Evolutionary conservation across 768 basidiomycete species (phyloP), one percentile per base, ranked within the genome.

Genomic region (Amanita subjunquillea): DNA sequence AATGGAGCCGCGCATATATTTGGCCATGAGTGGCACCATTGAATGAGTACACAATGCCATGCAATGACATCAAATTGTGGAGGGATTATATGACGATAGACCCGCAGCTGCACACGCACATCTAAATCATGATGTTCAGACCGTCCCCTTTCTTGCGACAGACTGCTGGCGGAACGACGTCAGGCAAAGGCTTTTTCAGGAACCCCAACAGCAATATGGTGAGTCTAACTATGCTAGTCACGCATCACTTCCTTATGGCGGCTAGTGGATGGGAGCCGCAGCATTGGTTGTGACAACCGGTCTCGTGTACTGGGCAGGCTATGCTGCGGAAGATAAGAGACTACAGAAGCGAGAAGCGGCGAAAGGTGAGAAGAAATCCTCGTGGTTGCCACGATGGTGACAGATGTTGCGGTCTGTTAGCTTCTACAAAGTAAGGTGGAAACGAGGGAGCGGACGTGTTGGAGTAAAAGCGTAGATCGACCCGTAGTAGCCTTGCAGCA

Each of bases 241-340:
- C 32, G 4, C 4, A n/a, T 29, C 20, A 27, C 4, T 15, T 5
- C 20, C 6, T 23, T 15, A 23, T 30, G 41, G 32, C 12, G 20
- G 29, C 43, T 32, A 64, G 65, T 50, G 61, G 20, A 50, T 58
- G 50, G 65, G 61, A 9, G 60, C 59, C 15, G 63, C 57, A 29
- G 63, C 55, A 3, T 48, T 66, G 46, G 58, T 58, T 4, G 62
- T 54, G 0, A 39, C 64, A 17, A 66, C 65, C 3, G 58, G 56
- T 23, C 53, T 62, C 4, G 63, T 61, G 9, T 66, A 66, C 44
- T 66, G 59, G 58, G 59, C 54, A 2, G 63, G 65, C 15, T 66
- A 58, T 39, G 54, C 61, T 20, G 59, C 59, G 1, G 63, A 63
- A 50, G 62, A 54, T 15, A 54, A 54, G 38, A 32, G 51, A 25